These are phyloP conservation scores for Pythium pyrilobum DNA, from an alignment of 352 stramenopile species.

Conservation along the genomic window DNA sequence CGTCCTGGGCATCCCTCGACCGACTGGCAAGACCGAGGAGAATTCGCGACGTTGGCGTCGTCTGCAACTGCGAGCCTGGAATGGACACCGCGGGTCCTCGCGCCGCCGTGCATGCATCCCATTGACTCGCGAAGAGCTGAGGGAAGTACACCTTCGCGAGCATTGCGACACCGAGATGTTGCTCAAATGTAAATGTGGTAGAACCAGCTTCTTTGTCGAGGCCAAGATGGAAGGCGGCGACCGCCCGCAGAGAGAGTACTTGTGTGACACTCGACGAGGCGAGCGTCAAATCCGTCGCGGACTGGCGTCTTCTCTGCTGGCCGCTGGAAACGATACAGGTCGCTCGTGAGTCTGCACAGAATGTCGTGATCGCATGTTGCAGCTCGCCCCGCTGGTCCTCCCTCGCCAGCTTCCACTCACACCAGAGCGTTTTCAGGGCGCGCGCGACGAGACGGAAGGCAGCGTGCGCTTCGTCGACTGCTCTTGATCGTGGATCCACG, in stretches of 20 bases:
- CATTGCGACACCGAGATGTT: constrained; percentile 22
- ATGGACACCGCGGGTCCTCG: no score
- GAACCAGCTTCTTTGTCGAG: neutral
- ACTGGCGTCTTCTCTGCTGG: constrained; percentile 5
- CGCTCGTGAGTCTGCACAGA: neutral
- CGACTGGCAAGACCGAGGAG: neutral
- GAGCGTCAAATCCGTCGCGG: constrained; percentile 2
- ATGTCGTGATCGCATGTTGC: constrained; percentile 1
- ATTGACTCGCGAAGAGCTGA: constrained; percentile 15
- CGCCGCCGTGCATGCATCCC: neutral
- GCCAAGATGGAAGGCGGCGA: neutral
- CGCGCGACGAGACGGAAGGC: constrained; percentile 11
- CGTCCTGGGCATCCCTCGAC: neutral
- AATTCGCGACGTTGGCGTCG: constrained; percentile 4
- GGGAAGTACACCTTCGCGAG: constrained; percentile 38
- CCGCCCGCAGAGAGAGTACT: constrained; percentile 1
- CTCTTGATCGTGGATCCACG: neutral
- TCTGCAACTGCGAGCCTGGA: no score
- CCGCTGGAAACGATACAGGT: neutral
- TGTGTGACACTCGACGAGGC: neutral
- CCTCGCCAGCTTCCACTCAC: constrained; percentile 36
- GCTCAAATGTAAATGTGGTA: neutral
- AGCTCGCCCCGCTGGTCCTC: constrained; percentile 18
- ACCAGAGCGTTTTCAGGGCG: constrained; percentile 33
- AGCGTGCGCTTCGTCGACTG: neutral